Evolutionary conservation across 1,284 basidiomycete species (phyloP), one percentile per base, ranked within the genome.

Genomic region (Pseudozyma tsukubaensis): DNA sequence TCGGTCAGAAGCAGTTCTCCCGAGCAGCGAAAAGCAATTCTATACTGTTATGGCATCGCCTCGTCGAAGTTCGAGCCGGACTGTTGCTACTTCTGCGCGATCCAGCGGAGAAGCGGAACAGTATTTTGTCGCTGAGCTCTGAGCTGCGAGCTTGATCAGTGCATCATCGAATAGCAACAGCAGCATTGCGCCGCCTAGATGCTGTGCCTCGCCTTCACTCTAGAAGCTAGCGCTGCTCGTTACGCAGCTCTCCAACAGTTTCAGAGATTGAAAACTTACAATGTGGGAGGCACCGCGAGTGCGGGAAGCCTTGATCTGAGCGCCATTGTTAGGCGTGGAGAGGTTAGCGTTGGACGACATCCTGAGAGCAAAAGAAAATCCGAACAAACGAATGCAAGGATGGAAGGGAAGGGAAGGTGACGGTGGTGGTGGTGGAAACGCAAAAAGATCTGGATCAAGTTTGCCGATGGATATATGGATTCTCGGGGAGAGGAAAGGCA

Each of bases 261-360:
- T 7, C 24, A 3, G 32, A 35, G 13, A 32, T 12, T 36, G 52
- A 35, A 14, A 32, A 81, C 81, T 74, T 72, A 83, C 81, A 39
- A 83, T 83, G 71, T 82, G 81, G 29, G 81, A 82, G 40, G 79
- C 81, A 36, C 79, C 82, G 50, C 82, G 74, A 56, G 80, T 79
- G 58, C 82, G 79, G 54, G 81, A 80, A 18, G 79, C 78, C 72
- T 80, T 81, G 73, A 80, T 76, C 48, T 72, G 69, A 3, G 79
- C 59, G 43, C 79, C 78, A 55, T 76, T 74, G 59, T 76, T 68
- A 32, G 81, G 80, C 45, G 82, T 77, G 52, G 81, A 83, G 44
- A 83, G 79, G 39, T 54, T 73, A 49, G 63, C 73, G 63, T 71
- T 67, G 40, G 72, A 75, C 19, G 72, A 75, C 73, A 76, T 76